phyloP scores from a whole-genome alignment of 768 basidiomycete species.

The Royoungia palumana region DNA sequence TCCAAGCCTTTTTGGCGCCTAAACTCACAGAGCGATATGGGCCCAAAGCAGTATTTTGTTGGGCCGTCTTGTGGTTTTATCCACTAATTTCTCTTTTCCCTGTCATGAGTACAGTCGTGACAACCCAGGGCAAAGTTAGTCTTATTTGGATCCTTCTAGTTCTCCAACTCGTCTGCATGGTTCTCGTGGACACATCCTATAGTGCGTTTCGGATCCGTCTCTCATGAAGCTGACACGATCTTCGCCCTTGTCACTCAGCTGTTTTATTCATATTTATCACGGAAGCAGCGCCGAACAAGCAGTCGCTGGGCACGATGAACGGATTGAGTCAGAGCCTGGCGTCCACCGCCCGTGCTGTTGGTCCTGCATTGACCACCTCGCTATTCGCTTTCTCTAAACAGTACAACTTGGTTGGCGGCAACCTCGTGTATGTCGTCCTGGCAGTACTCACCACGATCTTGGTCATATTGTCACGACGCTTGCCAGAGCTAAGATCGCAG shows the following conservation, averaged over 20 bases:
- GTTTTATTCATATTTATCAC: constrained; percentile 53
- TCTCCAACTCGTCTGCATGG: constrained; percentile 19
- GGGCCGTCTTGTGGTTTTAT: constrained; percentile 35
- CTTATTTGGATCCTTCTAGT: constrained; percentile 38
- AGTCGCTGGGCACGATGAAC: constrained; percentile 56
- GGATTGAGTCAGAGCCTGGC: constrained; percentile 50
- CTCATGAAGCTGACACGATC: neutral
- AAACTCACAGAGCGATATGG: constrained; percentile 38
- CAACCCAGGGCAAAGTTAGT: constrained; percentile 28
- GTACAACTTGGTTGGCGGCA: constrained; percentile 45
- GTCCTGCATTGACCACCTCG: constrained; percentile 47
- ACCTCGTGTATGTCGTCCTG: constrained; percentile 47
- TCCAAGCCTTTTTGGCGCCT: constrained; percentile 41
- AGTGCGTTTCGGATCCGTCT: constrained; percentile 27
- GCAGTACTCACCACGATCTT: constrained; percentile 27
- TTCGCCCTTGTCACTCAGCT: constrained; percentile 24
- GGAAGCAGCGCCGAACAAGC: constrained; percentile 48
- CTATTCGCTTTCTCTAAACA: constrained; percentile 51
- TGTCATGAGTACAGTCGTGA: constrained; percentile 39
- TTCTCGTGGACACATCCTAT: constrained; percentile 41
- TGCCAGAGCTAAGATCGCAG: constrained; percentile 1
- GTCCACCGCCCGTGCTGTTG: constrained; percentile 45
- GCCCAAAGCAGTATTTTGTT: constrained; percentile 36
- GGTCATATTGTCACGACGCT: constrained; percentile 15
- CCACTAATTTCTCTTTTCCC: constrained; percentile 42